Evolutionary conservation across 2,329 filamentous ascomycete genomes (phyloP), one percentile per base, ranked within the genome.

Genomic region (Nakataea oryzae): DNA sequence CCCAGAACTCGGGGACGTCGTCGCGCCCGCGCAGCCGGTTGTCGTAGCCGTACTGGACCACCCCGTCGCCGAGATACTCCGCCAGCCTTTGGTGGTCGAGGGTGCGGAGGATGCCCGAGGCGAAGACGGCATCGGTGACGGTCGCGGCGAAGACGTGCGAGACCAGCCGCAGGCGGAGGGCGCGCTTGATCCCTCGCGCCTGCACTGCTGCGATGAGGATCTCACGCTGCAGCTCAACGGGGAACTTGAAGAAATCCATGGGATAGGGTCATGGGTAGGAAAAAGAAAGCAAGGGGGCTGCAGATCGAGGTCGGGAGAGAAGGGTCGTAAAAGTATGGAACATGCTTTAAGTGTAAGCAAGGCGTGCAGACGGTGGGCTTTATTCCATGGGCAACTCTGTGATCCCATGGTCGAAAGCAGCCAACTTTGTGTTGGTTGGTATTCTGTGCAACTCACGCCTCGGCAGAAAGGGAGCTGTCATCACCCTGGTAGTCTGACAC

Each of bases 151-250:
- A 59, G 14, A 30, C n/a, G 2, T 30, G 9, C 2, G 29, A 47
- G 57, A 59, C 57, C 21, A 59, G 57, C 2, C 57, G 57, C n/a
- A 59, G 57, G 29, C 57, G 57, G 14, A 59, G 57, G 13, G 57
- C 57, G n/a, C 30, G 57, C 24, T 47, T 47, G 41, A 47, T 47
- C 41, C 41, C 41, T 21, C 41, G 41, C 41, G 9, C 41, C 21
- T 47, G 28, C 13, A 24, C 29, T 3, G 26, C 27, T 2, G 27
- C 57, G 30, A 59, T 6, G 14, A 41, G 30, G 7, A 41, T 24
- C 21, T 29, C 29, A 17, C 41, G 29, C 28, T 21, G 28, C 17
- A n/a, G 32, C 57, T 41, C 50, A 4, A 17, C 7, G 50, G 50
- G 13, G 14, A 54, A 17, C 21, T n/a, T 54, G 14, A 2, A 2